Evolutionary conservation across 2,329 filamentous ascomycete genomes (phyloP), one percentile per base, ranked within the genome.

Genomic region (Plenodomus lindquistii): DNA sequence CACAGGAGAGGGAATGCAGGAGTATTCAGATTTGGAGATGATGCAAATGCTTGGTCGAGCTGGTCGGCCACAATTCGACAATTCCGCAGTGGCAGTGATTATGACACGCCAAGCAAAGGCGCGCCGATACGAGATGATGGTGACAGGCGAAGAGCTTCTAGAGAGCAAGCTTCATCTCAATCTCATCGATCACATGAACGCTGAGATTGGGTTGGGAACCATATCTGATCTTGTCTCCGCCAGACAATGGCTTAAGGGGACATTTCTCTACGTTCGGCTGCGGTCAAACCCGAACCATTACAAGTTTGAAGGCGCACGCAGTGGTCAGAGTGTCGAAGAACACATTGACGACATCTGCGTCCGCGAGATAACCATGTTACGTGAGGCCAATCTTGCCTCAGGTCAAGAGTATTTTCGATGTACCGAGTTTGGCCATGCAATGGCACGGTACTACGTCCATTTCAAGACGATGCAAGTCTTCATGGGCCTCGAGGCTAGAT

Each of bases 31-130:
- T 65, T 77, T 95, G 4, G 90, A 95, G 58, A 81, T 93, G 52
- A 93, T 93, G 86, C 90, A 96, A 62, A 95, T 96, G 90, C 81
- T 95, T 40, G 90, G 90, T 6, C 84, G 90, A 54, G 90, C 90
- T 42, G 90, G 91, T 1, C 80, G 90, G 17, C 90, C 91, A 5
- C 91, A 95, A 63, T 95, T 92, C 54, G 91, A 93, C 59, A 80
- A 84, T 41, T 88, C 77, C 48, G 90, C 88, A 2, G 80, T 85
- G 34, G 91, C 88, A 10, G 85, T 94, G 15, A 92, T 96, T 45
- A 83, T 96, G 75, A 94, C 90, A 0, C 81, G 83, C 19, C 75
- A 79, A n/a, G 75, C 84, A 4, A 87, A 85, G 41, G 81, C 83
- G 5, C 62, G 77, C 2, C 79, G 82, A 41, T 95, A 94, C 62